These are phyloP conservation scores for Xerocomus spinulosus DNA, from an alignment of 768 basidiomycete genomes.

Conservation along the genomic window DNA sequence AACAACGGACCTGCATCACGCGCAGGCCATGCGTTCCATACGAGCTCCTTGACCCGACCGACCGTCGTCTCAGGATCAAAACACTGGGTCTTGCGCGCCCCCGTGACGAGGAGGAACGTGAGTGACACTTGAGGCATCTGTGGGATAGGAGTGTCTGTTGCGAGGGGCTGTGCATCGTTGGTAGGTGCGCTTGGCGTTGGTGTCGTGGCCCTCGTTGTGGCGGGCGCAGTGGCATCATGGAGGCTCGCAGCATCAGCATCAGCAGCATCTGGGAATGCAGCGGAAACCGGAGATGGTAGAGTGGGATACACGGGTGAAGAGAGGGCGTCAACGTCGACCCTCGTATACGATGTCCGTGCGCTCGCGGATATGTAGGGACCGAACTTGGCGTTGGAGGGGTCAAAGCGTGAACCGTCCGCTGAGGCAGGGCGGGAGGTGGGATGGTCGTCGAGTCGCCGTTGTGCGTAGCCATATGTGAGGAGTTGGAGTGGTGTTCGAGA, in stretches of 20 bases:
- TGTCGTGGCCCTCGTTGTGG: not conserved
- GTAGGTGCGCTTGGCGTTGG: conserved; percentile 4
- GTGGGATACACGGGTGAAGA: conserved; percentile 21
- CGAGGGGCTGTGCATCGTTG: conserved; percentile 2
- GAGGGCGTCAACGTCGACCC: conserved; percentile 38
- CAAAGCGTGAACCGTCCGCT: conserved; percentile 6
- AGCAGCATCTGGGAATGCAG: not conserved
- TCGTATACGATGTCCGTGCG: conserved; percentile 52
- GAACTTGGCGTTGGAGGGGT: conserved; percentile 3
- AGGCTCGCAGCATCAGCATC: not conserved
- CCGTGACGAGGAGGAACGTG: conserved; percentile 71
- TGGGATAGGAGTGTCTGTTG: conserved; percentile 34
- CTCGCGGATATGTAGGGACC: conserved; percentile 36
- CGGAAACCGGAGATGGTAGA: conserved; percentile 19
- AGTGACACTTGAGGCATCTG: conserved; percentile 61
- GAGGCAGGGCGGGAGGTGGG: conserved; percentile 24
- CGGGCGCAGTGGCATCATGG: not conserved
- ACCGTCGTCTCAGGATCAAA: conserved; percentile 75
- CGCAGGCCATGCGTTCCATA: conserved; percentile 77
- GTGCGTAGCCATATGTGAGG: conserved; percentile 4
- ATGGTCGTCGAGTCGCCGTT: conserved; percentile 6
- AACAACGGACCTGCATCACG: conserved; percentile 40
- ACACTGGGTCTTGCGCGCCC: conserved; percentile 60
- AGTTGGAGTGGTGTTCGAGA: conserved; percentile 7
- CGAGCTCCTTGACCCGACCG: conserved; percentile 76